Evolutionary conservation across 1,139 yeast genomes (phyloP), one percentile per base, ranked within the genome.

Genomic region (Ogataea hybrid): DNA sequence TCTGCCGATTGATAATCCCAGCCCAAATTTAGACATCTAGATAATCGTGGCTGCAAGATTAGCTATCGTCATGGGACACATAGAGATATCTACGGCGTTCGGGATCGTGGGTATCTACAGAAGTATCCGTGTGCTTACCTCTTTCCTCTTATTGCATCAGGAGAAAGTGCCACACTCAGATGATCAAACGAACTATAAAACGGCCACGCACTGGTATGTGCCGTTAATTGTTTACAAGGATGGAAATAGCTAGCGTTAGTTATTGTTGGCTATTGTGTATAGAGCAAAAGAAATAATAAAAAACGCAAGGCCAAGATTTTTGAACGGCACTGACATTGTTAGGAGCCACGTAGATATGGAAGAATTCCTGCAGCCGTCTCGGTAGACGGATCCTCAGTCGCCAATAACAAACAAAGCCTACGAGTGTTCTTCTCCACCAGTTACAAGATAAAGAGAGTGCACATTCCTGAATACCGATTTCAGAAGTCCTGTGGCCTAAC

Each of bases 341-440:
- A 1, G 2, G 31, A 14, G 15, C n/a, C 16, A 28, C n/a, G 15
- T 15, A 28, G 15, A 11, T 15, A 28, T 7, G 15, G 2, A 15
- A 28, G 15, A 15, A 4, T 29, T 15, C 22, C 35, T 32, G 25
- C 25, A 21, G 35, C 35, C 35, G 35, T 32, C 14, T 32, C 35
- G 35, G 35, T 22, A 6, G n/a, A 32, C 25, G 35, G 35, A 22
- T 28, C 31, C n/a, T n/a, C 25, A 12, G 25, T 11, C 12, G 4
- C 11, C 22, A 29, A 9, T 10, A 8, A n/a, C 7, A 11, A 14
- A 9, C 3, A n/a, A 9, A 29, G 17, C 27, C 27, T 10, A 23
- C 27, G 12, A 23, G 11, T 23, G 11, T 6, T 4, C 2, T 23
- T 23, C 27, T 23, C 27, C 27, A 12, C 11, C 27, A 7, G 6